phyloP scores from a whole-genome alignment of 140 eudicot genomes.

The Bidens hawaiensis region DNA sequence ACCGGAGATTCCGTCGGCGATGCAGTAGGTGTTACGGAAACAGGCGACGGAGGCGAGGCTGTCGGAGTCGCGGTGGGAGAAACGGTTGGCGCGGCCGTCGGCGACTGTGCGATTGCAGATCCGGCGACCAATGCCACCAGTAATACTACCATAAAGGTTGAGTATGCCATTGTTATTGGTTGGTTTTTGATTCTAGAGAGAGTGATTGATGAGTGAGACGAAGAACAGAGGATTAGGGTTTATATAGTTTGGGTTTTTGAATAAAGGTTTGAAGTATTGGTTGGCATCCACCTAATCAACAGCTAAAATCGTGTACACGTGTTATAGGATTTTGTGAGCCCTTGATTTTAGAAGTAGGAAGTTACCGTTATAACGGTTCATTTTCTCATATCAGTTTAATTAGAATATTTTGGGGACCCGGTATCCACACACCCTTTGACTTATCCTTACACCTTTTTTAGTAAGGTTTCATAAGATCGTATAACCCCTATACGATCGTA shows the following conservation, averaged over 20 bases:
- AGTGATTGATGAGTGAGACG: not conserved
- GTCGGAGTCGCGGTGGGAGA: constrained; percentile 37
- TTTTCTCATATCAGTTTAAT: too few species aligned
- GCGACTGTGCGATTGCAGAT: constrained; percentile 58
- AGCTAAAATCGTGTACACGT: not conserved
- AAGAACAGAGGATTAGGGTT: constrained; percentile 16
- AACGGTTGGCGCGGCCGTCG: constrained; percentile 42
- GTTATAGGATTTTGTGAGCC: not conserved
- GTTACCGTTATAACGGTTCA: too few species aligned
- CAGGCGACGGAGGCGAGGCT: constrained; percentile 28
- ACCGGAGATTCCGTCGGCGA: constrained; percentile 31
- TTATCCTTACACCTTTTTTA: too few species aligned
- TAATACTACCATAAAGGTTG: constrained; percentile 22
- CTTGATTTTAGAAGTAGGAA: constrained; percentile 1
- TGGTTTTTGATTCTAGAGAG: not conserved
- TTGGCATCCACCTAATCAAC: not conserved
- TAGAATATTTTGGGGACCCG: too few species aligned
- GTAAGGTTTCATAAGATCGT: too few species aligned
- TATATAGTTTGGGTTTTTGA: constrained; percentile 12
- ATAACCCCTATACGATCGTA: too few species aligned
- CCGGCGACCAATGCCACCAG: constrained; percentile 41
- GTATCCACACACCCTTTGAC: too few species aligned
- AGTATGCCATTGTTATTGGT: constrained; percentile 44
- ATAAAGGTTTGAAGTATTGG: not conserved
- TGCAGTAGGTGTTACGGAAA: constrained; percentile 17